Evolutionary conservation across 257 asterid genomes (phyloP), one percentile per base, ranked within the genome.

Genomic region (Scutellaria galericulata): DNA sequence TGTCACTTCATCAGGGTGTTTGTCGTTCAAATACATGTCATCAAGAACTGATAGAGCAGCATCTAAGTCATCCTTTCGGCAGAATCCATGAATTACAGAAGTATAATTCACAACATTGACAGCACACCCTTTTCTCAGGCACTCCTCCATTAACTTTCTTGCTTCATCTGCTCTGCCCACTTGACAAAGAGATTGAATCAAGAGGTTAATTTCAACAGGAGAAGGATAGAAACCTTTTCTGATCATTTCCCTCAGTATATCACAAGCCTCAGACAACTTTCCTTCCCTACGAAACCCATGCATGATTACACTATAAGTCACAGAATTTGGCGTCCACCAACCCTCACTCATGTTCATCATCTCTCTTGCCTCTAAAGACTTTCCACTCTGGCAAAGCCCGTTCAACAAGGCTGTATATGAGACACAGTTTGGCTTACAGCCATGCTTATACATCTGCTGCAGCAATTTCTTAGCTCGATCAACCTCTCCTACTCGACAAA

Each of bases 231-330:
- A 88, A 2, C 95, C 95, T 61, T 85, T 87, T 22, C 64, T 57
- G 48, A 87, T 88, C 97, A 94, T 94, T 86, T 94, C 97, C 79
- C 81, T 71, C 58, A 76, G 81, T 13, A 87, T 8, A 62, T 86
- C 86, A 75, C 96, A 83, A 27, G 99, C 97, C 82, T 88, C 97
- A 2, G 86, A 81, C 44, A 88, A 72, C 83, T 87, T 89, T n/a
- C 91, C 87, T 82, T 94, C 99, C 57, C 96, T 82, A 48, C 97
- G 97, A 87, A 87, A 88, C 35, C 97, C 99, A 68, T 89, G 96
- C 86, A 94, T 82, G 63, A 94, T 71, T 48, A 83, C 97, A 65
- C 99, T 79, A 75, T 89, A 91, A 5, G 98, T 91, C 73, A 94
- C 84, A 10, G 89, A 77, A 84, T 94, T 91, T 0, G 98, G 98